Evolutionary conservation across 352 stramenopile species (phyloP).

Genomic region (Halophytophthora batemanensis): DNA sequence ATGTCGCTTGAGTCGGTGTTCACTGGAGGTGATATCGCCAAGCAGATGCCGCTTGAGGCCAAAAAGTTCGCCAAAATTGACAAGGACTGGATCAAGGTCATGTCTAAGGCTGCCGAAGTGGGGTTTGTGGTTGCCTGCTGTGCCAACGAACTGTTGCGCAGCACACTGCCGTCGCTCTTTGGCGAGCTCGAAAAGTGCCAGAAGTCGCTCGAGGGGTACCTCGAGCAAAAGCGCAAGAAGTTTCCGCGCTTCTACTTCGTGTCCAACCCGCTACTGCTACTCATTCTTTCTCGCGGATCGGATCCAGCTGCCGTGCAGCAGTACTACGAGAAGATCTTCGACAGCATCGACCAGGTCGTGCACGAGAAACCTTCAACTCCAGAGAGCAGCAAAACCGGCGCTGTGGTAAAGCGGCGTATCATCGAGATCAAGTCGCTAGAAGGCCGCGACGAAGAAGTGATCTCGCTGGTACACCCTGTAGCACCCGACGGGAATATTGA

Average conservation of each 20-base stretch:
- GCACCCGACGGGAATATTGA: slow-evolving; percentile 78
- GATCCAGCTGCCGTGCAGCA: slow-evolving; percentile 76
- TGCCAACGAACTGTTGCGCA: slow-evolving; percentile 81
- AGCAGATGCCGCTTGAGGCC: slow-evolving; percentile 90
- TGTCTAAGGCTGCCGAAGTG: slow-evolving; percentile 80
- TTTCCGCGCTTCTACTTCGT: slow-evolving; percentile 93
- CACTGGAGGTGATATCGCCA: slow-evolving; percentile 90
- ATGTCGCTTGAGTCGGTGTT: slow-evolving; percentile 90
- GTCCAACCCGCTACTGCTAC: slow-evolving; percentile 86
- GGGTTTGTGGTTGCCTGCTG: slow-evolving; percentile 76
- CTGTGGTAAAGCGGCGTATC: slow-evolving; percentile 56
- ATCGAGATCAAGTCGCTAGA: slow-evolving; percentile 72
- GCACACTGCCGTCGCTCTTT: slow-evolving; percentile 85
- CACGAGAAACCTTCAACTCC: slow-evolving; percentile 38
- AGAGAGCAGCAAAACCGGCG: slow-evolving; percentile 4
- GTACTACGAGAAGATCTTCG: slow-evolving; percentile 89
- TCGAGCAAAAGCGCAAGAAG: slow-evolving; percentile 90
- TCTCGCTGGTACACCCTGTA: slow-evolving; percentile 52
- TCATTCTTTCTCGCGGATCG: slow-evolving; percentile 86
- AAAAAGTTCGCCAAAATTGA: slow-evolving; percentile 93
- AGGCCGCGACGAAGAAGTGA: slow-evolving; percentile 72
- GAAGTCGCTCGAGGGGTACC: slow-evolving; percentile 88
- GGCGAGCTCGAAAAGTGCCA: slow-evolving; percentile 91
- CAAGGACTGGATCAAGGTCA: slow-evolving; percentile 91
- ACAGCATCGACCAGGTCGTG: slow-evolving; percentile 73